Conservation (phyloP, 2,329 filamentous ascomycete genomes). For the Epicoccum sorghinum region DNA sequence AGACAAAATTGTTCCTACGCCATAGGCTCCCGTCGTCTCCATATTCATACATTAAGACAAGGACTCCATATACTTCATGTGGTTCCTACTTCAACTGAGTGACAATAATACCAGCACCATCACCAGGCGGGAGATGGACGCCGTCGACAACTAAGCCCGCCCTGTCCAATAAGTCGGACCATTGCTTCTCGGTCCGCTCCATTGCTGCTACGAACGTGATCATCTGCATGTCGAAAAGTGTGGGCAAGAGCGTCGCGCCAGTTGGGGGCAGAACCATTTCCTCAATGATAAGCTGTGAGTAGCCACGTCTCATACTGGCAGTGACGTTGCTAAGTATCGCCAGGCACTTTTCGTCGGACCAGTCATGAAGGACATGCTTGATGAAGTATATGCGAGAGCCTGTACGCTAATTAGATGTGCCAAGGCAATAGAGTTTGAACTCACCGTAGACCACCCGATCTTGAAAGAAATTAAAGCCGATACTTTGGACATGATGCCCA, state of each 20-base stretch:
- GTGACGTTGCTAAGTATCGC: slow-evolving; percentile 14
- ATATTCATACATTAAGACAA: neutral
- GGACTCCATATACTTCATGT: neutral
- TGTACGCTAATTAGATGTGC: neutral
- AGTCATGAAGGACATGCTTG: slow-evolving; percentile 15
- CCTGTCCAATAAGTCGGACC: neutral
- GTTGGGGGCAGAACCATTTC: slow-evolving; percentile 11
- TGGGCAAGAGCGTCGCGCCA: slow-evolving; percentile 1
- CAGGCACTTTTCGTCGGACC: slow-evolving; percentile 9
- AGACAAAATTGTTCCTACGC: no score
- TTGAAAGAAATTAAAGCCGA: slow-evolving; percentile 34
- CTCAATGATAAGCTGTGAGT: slow-evolving; percentile 14
- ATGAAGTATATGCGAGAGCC: slow-evolving; percentile 16
- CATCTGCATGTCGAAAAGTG: slow-evolving; percentile 16
- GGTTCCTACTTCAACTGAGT: neutral
- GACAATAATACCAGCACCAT: neutral
- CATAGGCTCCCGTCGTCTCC: neutral
- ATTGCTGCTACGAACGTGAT: slow-evolving; percentile 5
- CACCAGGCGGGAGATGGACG: neutral
- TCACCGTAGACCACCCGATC: slow-evolving; percentile 3
- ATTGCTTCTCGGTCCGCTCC: slow-evolving; percentile 11
- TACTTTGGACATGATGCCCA: slow-evolving; percentile 6
- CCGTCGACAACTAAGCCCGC: neutral
- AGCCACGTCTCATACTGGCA: slow-evolving; percentile 16
- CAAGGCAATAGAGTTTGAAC: neutral